Percentiles rank a stretch among this genome's conserved stretches.
Evolutionary conservation across 164 flowering plant genomes (phyloP).

Genomic region (Nymphaea thermarum): DNA sequence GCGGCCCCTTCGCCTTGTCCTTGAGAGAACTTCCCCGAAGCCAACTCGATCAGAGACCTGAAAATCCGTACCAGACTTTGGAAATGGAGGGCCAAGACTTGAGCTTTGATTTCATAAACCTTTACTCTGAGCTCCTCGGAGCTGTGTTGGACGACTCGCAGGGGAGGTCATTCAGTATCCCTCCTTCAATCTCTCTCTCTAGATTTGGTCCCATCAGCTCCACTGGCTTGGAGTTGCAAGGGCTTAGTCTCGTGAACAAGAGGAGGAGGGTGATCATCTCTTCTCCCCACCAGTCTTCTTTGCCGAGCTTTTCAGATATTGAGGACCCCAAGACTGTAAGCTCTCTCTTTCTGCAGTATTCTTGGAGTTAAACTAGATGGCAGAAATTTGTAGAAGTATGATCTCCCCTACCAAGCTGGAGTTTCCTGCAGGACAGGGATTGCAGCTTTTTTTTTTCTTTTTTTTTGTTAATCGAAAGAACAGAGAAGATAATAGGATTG

Average conservation of each 20-base stretch:
- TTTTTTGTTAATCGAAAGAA: no score
- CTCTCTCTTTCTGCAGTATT: background rate
- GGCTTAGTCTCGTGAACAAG: background rate
- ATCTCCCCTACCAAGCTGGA: no score
- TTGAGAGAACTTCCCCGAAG: background rate
- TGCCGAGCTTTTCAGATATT: background rate
- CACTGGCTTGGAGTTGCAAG: background rate
- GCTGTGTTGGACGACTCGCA: background rate
- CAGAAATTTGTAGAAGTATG: no score
- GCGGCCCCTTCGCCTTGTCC: no score
- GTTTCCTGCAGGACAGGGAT: no score
- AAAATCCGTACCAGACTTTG: background rate
- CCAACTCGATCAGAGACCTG: background rate
- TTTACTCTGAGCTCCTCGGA: background rate
- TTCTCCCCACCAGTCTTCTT: background rate
- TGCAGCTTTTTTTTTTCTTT: no score
- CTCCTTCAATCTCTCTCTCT: background rate
- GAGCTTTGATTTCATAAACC: background rate
- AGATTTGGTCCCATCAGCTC: background rate
- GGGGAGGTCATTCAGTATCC: background rate
- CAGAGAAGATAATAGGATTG: no score
- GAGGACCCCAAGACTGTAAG: background rate
- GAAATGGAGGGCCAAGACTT: background rate
- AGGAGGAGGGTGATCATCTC: background rate
- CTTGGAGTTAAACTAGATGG: no score